A percentile compares a stretch with the other conserved stretches of the same genome.
These are phyloP conservation scores for Maudiozyma pseudohumilis DNA, from an alignment of 805 yeast genomes.

Conservation along the genomic window DNA sequence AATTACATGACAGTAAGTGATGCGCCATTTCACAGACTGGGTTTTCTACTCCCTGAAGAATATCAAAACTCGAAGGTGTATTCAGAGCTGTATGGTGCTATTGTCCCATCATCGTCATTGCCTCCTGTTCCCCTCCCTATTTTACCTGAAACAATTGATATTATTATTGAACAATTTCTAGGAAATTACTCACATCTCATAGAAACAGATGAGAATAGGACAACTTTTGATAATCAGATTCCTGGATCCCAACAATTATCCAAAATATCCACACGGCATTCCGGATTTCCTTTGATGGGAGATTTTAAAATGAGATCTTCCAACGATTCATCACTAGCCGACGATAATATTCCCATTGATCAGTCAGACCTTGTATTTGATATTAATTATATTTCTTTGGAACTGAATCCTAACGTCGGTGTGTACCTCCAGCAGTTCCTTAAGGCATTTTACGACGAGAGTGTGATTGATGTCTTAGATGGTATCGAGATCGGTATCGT, in stretches of 20 bases:
- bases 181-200: constrained; percentile 11
- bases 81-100: constrained; percentile 39
- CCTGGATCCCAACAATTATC: neutral
- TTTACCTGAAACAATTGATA: constrained; percentile 38
- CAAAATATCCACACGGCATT: neutral
- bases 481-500: constrained; percentile 52
- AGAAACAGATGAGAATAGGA: constrained; percentile 1
- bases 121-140: constrained; percentile 59
- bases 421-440: constrained; percentile 31
- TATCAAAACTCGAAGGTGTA: constrained; percentile 38
- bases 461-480: constrained; percentile 49
- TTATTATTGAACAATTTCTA: constrained; percentile 31
- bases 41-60: constrained; percentile 53
- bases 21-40: constrained; percentile 71
- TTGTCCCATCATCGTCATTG: constrained; percentile 50
- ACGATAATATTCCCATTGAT: neutral
- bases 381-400: constrained; percentile 37
- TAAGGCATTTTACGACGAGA: constrained; percentile 28
- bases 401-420: constrained; percentile 28
- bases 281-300: neutral
- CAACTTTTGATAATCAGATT: neutral
- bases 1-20: constrained; percentile 62
- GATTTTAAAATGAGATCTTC: neutral
- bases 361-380: constrained; percentile 29
- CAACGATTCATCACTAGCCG: neutral